These are phyloP conservation scores for Eragrostis tef DNA, from an alignment of 202 grass and related monocot genomes.

Conservation along the genomic window DNA sequence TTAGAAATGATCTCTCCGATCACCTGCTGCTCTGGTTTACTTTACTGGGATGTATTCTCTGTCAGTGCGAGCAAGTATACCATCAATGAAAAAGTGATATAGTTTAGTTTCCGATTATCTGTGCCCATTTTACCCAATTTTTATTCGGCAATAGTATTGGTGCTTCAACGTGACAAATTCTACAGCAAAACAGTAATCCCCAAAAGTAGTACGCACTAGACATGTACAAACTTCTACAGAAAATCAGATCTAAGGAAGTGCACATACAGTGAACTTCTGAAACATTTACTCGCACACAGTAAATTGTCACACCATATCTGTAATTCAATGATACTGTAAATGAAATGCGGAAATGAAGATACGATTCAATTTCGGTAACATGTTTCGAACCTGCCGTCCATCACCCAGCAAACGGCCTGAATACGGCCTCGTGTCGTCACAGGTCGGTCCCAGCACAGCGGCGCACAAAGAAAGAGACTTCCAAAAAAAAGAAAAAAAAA, in stretches of 20 bases:
- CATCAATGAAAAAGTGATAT: neutral
- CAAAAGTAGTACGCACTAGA: too few relatives aligned
- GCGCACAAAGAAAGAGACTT: constrained; percentile 26
- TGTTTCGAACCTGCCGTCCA: neutral
- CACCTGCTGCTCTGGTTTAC: constrained; percentile 28
- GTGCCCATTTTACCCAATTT: neutral
- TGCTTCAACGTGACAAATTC: too few relatives aligned
- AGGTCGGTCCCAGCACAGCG: neutral
- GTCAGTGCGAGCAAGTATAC: neutral
- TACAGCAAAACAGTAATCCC: too few relatives aligned
- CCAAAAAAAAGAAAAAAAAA: neutral
- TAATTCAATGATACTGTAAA: neutral
- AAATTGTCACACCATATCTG: neutral
- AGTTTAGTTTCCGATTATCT: neutral
- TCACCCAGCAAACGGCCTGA: neutral
- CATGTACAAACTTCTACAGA: too few relatives aligned
- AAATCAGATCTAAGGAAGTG: too few relatives aligned
- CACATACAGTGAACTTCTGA: too few relatives aligned
- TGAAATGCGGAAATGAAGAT: neutral
- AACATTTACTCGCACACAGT: neutral
- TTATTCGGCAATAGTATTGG: neutral
- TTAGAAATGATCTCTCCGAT: constrained; percentile 49
- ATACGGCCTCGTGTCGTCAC: neutral
- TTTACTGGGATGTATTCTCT: too few relatives aligned
- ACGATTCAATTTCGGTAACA: neutral